A percentile compares a stretch with the other conserved stretches of the same genome.
Evolutionary conservation across 805 yeast genomes (phyloP).

Genomic region (Hanseniaspora meyeri): DNA sequence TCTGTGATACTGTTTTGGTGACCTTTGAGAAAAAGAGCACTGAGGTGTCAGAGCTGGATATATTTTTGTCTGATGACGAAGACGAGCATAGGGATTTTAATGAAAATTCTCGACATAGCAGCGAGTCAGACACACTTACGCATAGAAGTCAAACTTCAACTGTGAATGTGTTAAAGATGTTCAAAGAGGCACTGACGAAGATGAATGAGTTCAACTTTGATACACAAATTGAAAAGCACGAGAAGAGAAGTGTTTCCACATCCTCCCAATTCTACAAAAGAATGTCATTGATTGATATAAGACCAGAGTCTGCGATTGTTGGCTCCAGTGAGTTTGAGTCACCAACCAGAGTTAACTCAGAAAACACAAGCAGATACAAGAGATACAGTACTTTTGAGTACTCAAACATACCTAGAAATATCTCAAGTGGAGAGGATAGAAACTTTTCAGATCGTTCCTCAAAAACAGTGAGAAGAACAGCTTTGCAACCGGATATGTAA

Average conservation of each 20-base stretch:
- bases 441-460: not conserved
- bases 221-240: not conserved
- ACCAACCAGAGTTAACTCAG: slow-evolving; percentile 3
- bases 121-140: not conserved
- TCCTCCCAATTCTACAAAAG: slow-evolving; percentile 5
- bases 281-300: not conserved
- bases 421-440: not conserved
- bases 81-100: not conserved
- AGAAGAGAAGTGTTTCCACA: not conserved
- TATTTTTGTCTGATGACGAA: slow-evolving; percentile 3
- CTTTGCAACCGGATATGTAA: not conserved
- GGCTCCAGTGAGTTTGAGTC: not conserved
- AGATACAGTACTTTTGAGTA: slow-evolving; percentile 7
- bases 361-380: slow-evolving; percentile 4
- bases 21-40: not conserved
- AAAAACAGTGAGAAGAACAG: slow-evolving; percentile 1
- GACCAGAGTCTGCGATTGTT: not conserved
- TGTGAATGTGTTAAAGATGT: not conserved
- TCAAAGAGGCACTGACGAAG: slow-evolving; percentile 7
- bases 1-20: not conserved
- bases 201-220: slow-evolving; percentile 6
- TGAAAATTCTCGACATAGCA: not conserved
- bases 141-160: not conserved
- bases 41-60: not conserved
- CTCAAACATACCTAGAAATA: not conserved